These are phyloP conservation scores for Brachypodium distachyon DNA, from an alignment of 202 grass and related monocot genomes.

Conservation along the genomic window DNA sequence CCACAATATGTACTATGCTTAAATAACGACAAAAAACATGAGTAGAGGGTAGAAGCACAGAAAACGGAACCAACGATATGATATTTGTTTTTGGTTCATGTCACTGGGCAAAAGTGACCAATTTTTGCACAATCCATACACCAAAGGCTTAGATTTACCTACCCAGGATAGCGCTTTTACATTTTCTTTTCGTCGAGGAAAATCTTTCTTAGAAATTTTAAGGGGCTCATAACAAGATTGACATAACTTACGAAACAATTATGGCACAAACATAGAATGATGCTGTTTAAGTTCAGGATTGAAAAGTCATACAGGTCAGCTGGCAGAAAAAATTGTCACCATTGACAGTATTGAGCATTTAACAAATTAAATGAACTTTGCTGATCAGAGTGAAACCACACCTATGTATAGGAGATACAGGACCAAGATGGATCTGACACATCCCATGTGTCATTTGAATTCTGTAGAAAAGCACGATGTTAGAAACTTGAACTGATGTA, in stretches of 20 bases:
- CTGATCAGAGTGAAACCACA: neutral
- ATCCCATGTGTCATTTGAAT: neutral
- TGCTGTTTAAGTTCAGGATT: neutral
- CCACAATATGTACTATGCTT: neutral
- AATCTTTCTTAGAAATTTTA: neutral
- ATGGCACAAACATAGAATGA: neutral
- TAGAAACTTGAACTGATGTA: neutral
- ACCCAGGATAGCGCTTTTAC: neutral
- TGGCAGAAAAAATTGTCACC: neutral
- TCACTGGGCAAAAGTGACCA: neutral
- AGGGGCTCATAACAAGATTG: neutral
- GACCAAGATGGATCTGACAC: neutral
- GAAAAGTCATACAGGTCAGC: neutral
- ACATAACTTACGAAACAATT: neutral
- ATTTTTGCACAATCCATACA: neutral
- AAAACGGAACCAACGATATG: neutral
- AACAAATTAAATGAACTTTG: neutral
- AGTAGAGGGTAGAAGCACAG: neutral
- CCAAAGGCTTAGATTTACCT: neutral
- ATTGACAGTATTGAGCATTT: neutral
- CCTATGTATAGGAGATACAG: neutral
- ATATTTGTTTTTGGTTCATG: neutral
- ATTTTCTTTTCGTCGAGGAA: neutral
- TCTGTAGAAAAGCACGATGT: neutral
- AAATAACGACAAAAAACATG: neutral